Base-by-base conservation (phyloP, 2,329 filamentous ascomycete genomes). In the Grosmannia huntii region DNA sequence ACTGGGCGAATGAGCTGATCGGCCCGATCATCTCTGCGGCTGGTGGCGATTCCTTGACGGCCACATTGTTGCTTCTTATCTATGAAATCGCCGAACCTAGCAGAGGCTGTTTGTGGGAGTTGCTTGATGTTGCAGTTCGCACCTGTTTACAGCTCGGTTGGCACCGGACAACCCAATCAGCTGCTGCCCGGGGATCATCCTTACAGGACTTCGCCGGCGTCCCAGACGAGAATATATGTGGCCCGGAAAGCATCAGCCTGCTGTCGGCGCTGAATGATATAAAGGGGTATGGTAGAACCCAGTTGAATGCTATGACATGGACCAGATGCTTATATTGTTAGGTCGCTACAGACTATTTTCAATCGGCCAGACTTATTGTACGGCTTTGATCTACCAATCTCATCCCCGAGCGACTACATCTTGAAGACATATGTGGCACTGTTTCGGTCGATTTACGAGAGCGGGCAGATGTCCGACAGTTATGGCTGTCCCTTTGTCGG, bases 81-180 rank as follows among this genome's bases (percentile, higher is more conserved):
- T 57, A 57, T 28, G 56, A 57, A 38, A 50, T 57, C 25, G 50
- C 50, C 11, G 56, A 57, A 16, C 56, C 56, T n/a, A 57, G 50
- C 27, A 38, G 56, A 5, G 56, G 56, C 10, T n/a, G 48, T 19
- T 4, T 57, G 49, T 57, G 56, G 56, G 56, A 57, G 56, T 27
- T 57, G 25, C 36, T 57, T 27, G 56, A 57, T n/a, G 21, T 57
- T 19, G 25, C 49, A 27, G 56, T 46, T 9, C 56, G 56, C 19
- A 57, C 38, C 23, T 53, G 49, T 33, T 21, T 57, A n/a, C 56
- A 57, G 25, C 38, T 57, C 10, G 56, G 56, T 27, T 57, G 56
- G 56, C 49, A 53, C n/a, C 56, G 56, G 23, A 16, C 33, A 11
- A 33, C 6, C 2, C 41, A 33, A 19, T 2, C 33, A n/a, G 19